A percentile compares a stretch with the other conserved stretches of the same genome.
Evolutionary conservation across 1,284 basidiomycete species (phyloP).

Genomic region (Xerocomus nothofagi): DNA sequence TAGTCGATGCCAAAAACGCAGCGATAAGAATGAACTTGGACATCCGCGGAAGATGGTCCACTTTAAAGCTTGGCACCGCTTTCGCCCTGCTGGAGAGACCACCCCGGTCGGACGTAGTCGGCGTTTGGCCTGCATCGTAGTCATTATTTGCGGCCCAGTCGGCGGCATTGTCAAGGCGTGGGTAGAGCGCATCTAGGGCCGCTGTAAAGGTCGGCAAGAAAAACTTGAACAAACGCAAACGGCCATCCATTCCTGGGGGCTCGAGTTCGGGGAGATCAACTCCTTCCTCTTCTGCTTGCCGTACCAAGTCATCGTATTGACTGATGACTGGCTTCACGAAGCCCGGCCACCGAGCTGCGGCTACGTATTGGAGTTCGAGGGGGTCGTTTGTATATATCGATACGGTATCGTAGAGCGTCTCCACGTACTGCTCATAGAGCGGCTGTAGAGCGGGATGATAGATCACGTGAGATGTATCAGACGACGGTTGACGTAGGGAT

Average conservation of each 20-base stretch:
- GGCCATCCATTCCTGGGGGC: slow-evolving; percentile 53
- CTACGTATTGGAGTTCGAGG: slow-evolving; percentile 72
- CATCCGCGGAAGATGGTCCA: slow-evolving; percentile 49
- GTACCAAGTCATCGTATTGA: slow-evolving; percentile 39
- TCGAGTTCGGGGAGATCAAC: slow-evolving; percentile 30
- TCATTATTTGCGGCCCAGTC: slow-evolving; percentile 58
- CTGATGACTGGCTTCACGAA: slow-evolving; percentile 68
- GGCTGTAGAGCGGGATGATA: slow-evolving; percentile 57
- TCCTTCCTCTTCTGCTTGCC: slow-evolving; percentile 26
- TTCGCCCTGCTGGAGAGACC: slow-evolving; percentile 14
- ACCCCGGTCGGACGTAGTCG: slow-evolving; percentile 6
- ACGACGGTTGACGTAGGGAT: slow-evolving; percentile 29
- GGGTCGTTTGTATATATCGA: slow-evolving; percentile 67
- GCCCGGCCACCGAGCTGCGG: slow-evolving; percentile 77
- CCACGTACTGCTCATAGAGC: slow-evolving; percentile 67
- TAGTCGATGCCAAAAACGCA: slow-evolving; percentile 83
- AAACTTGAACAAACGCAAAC: slow-evolving; percentile 58
- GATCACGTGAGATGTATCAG: slow-evolving; percentile 31
- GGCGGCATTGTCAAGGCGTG: slow-evolving; percentile 58
- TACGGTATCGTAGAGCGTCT: slow-evolving; percentile 64
- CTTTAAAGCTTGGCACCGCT: slow-evolving; percentile 19
- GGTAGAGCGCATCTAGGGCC: slow-evolving; percentile 65
- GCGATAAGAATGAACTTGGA: slow-evolving; percentile 81
- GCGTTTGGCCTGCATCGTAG: slow-evolving; percentile 27
- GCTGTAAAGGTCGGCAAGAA: slow-evolving; percentile 60